Percentiles rank a stretch among this genome's conserved stretches.
phyloP scores from a whole-genome alignment of 1,284 basidiomycete genomes.

The Puccinia sorghi region DNA sequence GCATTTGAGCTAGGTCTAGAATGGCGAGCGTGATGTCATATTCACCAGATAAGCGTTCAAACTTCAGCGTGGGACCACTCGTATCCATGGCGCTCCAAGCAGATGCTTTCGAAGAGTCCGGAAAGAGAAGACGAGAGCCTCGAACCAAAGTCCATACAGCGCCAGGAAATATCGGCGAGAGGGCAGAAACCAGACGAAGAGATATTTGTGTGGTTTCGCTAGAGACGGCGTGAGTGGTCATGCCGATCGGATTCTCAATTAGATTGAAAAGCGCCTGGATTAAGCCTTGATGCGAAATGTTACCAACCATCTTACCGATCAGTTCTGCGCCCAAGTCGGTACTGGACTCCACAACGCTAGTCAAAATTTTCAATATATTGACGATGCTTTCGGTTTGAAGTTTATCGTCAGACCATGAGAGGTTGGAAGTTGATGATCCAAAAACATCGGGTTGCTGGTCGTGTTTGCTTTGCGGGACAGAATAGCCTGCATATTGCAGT shows the following conservation, averaged over 20 bases:
- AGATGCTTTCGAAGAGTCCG: constrained; percentile 28
- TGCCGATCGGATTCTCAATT: constrained; percentile 31
- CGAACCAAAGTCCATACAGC: constrained; percentile 46
- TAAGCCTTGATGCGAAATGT: constrained; percentile 23
- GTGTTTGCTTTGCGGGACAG: constrained; percentile 7
- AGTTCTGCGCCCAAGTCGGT: constrained; percentile 32
- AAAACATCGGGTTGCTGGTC: constrained; percentile 31
- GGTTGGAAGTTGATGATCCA: constrained; percentile 27
- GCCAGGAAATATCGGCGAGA: constrained; percentile 45
- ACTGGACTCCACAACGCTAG: constrained; percentile 34
- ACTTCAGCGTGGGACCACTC: constrained; percentile 23
- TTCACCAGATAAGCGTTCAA: constrained; percentile 38
- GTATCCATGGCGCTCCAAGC: constrained; percentile 22
- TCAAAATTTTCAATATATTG: constrained; percentile 36
- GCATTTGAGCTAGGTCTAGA: constrained; percentile 42
- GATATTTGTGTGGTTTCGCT: constrained; percentile 34
- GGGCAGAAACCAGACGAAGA: constrained; percentile 40
- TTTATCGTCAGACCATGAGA: constrained; percentile 41
- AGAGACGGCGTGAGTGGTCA: constrained; percentile 18
- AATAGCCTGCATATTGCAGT: constrained; percentile 34
- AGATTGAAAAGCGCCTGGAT: constrained; percentile 44
- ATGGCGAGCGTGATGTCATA: constrained; percentile 47
- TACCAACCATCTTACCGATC: constrained; percentile 37
- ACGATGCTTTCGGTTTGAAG: constrained; percentile 29
- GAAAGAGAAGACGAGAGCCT: constrained; percentile 44